Evolutionary conservation across 1,284 basidiomycete genomes (phyloP).

Genomic region (Moesziomyces aphidis): DNA sequence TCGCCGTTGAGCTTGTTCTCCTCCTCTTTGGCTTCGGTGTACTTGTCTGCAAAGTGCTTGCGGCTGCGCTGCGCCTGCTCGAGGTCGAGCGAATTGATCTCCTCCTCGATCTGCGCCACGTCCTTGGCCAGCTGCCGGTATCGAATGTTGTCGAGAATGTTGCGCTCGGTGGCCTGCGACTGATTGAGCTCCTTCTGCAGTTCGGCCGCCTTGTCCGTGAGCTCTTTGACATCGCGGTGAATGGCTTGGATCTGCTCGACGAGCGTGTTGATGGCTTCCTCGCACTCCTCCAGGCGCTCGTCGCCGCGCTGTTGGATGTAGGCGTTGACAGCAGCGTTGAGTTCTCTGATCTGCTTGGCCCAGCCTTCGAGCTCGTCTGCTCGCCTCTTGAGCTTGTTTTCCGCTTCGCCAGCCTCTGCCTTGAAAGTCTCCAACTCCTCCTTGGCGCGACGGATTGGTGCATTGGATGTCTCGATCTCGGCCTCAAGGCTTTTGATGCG

Average conservation of each 20-base stretch:
- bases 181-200: slow-evolving; percentile 67
- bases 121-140: slow-evolving; percentile 78
- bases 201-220: slow-evolving; percentile 48
- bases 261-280: slow-evolving; percentile 60
- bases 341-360: slow-evolving; percentile 53
- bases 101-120: slow-evolving; percentile 76
- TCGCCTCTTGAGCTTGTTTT: slow-evolving; percentile 71
- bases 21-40: slow-evolving; percentile 76
- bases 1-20: slow-evolving; percentile 80
- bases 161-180: slow-evolving; percentile 70
- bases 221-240: slow-evolving; percentile 37
- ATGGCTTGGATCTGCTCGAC: slow-evolving; percentile 40
- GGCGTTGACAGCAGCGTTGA: slow-evolving; percentile 37
- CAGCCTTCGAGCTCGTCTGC: slow-evolving; percentile 35
- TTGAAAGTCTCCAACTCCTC: slow-evolving; percentile 74
- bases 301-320: slow-evolving; percentile 47
- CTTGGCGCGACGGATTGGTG: slow-evolving; percentile 78
- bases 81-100: slow-evolving; percentile 73
- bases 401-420: slow-evolving; percentile 72
- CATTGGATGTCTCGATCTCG: slow-evolving; percentile 75
- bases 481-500: slow-evolving; percentile 71
- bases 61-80: slow-evolving; percentile 65
- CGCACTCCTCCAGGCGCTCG: slow-evolving; percentile 49
- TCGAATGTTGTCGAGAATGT: slow-evolving; percentile 86
- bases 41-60: slow-evolving; percentile 85